Evolutionary conservation across 179 eudicot species (phyloP), one percentile per base, ranked within the genome.

Genomic region (Carnegiea gigantea): DNA sequence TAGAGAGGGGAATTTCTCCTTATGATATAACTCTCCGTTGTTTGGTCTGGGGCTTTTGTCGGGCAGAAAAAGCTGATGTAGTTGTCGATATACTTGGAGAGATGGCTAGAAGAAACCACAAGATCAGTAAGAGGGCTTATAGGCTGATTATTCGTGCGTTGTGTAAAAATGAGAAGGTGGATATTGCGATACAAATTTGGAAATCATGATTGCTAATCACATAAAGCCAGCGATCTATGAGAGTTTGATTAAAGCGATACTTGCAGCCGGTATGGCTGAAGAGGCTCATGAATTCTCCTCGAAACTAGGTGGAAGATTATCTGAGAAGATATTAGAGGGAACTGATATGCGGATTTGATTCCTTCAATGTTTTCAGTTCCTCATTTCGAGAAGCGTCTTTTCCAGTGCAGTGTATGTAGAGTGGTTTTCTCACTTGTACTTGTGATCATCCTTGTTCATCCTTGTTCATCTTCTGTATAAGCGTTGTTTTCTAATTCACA

Each of bases 11-110:
- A 23, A 83, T 86, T 51, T 71, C 17, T 70, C 94, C 98, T 2
- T 94, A 95, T 86, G 98, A 85, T 38, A 85, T 92, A 57, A 93
- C 98, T 23, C 92, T 92, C 84, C 87, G 97, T 76, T 86, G 88
- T 84, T 80, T 95, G 62, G 80, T 91, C 49, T 85, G 89, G 93
- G 98, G 98, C 17, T 91, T 92, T 79, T 90, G 90, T 84, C 81
- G 88, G 72, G 83, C 82, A 5, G 84, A 87, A 85, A 79, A 82
- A 82, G 75, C 59, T 74, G 93, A 90, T 43, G 90, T 88, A 68
- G 97, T 91, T 23, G 82, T 93, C 33, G 89, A 89, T 76, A 87
- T 92, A 71, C 81, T 92, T 59, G 86, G 86, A 86, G 82, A 84
- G 84, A 92, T 91, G 90, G 84, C 86, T 40, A 80, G 70, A 81